phyloP scores from a whole-genome alignment of 1,284 basidiomycete species.

The Puccinia sorghi region DNA sequence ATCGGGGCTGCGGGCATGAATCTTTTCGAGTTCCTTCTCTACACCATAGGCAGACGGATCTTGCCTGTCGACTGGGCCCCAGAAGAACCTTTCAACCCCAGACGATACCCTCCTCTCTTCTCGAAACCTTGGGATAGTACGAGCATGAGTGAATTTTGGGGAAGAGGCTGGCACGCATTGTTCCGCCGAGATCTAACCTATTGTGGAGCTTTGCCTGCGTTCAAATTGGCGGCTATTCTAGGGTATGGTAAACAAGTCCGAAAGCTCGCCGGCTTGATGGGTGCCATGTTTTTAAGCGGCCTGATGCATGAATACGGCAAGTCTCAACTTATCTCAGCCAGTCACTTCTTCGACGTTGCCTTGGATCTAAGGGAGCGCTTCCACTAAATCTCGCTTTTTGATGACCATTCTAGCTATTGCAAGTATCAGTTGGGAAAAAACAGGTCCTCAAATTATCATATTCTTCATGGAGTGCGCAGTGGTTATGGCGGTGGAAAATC shows the following conservation, averaged over 20 bases:
- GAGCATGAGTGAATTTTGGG: slow-evolving; percentile 45
- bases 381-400: background rate
- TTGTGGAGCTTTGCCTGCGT: slow-evolving; percentile 38
- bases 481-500: slow-evolving; percentile 27
- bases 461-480: slow-evolving; percentile 38
- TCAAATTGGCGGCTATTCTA: slow-evolving; percentile 13
- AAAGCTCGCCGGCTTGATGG: slow-evolving; percentile 29
- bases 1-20: slow-evolving; percentile 34
- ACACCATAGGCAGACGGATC: slow-evolving; percentile 13
- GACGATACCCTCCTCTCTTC: slow-evolving; percentile 36
- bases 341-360: background rate
- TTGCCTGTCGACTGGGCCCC: slow-evolving; percentile 37
- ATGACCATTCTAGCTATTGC: slow-evolving; percentile 17
- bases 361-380: background rate
- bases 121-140: slow-evolving; percentile 41
- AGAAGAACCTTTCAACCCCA: slow-evolving; percentile 23
- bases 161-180: slow-evolving; percentile 39
- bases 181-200: slow-evolving; percentile 38
- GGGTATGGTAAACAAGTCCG: slow-evolving; percentile 19
- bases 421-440: slow-evolving; percentile 25
- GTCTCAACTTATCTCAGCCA: background rate
- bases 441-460: slow-evolving; percentile 15
- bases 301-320: slow-evolving; percentile 44
- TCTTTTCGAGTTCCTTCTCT: slow-evolving; percentile 33
- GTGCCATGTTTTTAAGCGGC: slow-evolving; percentile 38